Conservation (phyloP, 2,329 filamentous ascomycete species). For the Verticillium nonalfalfae region DNA sequence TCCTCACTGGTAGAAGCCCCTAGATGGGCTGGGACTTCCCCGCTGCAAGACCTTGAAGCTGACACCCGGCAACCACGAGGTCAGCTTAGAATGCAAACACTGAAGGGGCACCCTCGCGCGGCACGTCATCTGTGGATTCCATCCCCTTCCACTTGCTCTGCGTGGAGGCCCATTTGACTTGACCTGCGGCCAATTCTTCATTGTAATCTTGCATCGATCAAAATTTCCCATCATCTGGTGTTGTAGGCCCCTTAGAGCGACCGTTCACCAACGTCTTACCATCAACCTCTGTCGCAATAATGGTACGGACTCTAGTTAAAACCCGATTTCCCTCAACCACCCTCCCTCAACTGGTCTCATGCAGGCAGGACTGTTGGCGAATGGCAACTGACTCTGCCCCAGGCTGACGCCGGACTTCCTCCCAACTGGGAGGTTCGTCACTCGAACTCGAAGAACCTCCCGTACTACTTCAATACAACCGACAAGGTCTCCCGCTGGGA, state of each 20-base stretch:
- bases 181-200: neutral
- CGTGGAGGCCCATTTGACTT: neutral
- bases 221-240: neutral
- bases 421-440: constrained; percentile 91
- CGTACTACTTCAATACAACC: constrained; percentile 92
- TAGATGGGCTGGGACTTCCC: neutral
- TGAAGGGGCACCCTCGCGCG: neutral
- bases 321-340: neutral
- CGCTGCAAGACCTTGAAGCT: neutral
- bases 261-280: neutral
- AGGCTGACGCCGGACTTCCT: constrained; percentile 76
- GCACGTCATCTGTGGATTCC: neutral
- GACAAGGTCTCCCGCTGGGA: constrained; percentile 94
- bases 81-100: neutral
- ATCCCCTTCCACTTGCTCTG: neutral
- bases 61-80: neutral
- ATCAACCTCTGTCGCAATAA: neutral
- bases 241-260: neutral
- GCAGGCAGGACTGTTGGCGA: neutral
- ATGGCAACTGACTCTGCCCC: constrained; percentile 1
- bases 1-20: neutral
- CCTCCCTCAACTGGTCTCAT: too few relatives aligned
- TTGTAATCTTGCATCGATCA: neutral
- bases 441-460: constrained; percentile 96
- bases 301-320: constrained; percentile 1